Percentiles rank a stretch among this genome's conserved stretches.
Conservation (phyloP, 192 early-diverging fungal species). For the Geosiphon pyriformis region DNA sequence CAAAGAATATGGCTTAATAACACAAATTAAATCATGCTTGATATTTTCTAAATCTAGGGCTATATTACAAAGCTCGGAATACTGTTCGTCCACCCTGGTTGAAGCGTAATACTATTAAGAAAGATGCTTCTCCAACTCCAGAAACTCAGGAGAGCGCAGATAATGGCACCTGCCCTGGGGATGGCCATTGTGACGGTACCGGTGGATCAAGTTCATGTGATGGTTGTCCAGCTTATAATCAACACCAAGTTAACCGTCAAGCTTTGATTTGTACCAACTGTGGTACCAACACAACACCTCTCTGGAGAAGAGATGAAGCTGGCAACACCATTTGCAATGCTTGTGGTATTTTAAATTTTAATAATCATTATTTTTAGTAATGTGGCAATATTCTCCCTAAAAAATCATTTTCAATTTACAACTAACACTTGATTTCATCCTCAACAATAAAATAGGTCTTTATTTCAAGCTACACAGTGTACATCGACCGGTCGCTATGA, state of each 20-base stretch:
- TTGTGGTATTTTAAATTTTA: constrained; percentile 38
- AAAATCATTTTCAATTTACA: neutral
- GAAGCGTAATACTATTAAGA: constrained; percentile 42
- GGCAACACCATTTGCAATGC: constrained; percentile 80
- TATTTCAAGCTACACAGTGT: constrained; percentile 84
- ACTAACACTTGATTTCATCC: constrained; percentile 2
- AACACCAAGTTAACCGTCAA: constrained; percentile 53
- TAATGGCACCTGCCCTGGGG: constrained; percentile 64
- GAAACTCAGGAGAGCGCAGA: constrained; percentile 28
- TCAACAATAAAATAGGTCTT: constrained; percentile 50
- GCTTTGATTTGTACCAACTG: constrained; percentile 67
- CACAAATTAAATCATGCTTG: no score
- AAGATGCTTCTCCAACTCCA: constrained; percentile 10
- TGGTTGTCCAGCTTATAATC: constrained; percentile 73
- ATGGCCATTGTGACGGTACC: constrained; percentile 70
- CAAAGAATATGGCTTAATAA: no score
- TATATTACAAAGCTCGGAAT: constrained; percentile 53
- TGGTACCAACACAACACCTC: constrained; percentile 69
- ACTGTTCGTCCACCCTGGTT: constrained; percentile 51
- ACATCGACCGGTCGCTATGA: constrained; percentile 79
- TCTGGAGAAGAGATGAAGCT: constrained; percentile 71
- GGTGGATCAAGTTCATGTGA: constrained; percentile 67
- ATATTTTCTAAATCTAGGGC: constrained; percentile 24
- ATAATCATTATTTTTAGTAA: neutral
- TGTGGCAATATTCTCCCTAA: neutral